phyloP scores from a whole-genome alignment of 352 stramenopile genomes.

The Peronospora belbahrii region DNA sequence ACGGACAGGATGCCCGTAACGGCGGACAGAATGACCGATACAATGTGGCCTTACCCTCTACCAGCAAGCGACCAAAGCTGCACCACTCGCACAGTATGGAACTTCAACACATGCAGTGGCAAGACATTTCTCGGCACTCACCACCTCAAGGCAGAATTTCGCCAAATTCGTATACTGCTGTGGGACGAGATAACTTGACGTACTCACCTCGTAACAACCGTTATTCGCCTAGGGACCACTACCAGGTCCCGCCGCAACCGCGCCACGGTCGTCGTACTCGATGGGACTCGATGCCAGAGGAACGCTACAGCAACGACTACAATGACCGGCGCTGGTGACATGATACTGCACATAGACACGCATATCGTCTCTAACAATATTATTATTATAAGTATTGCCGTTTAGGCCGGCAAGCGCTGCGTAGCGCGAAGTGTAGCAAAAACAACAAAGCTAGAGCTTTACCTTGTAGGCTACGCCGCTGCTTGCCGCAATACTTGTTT shows the following conservation, averaged over 20 bases:
- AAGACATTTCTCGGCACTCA: slow-evolving; percentile 25
- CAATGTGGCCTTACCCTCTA: slow-evolving; percentile 19
- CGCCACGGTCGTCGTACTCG: slow-evolving; percentile 22
- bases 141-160: slow-evolving; percentile 9
- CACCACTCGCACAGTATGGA: slow-evolving; percentile 58
- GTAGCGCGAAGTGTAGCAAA: slow-evolving; percentile 29
- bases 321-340: slow-evolving; percentile 26
- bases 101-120: slow-evolving; percentile 35
- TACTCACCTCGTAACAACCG: slow-evolving; percentile 22
- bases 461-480: slow-evolving; percentile 27
- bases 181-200: slow-evolving; percentile 20
- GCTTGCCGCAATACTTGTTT: slow-evolving; percentile 25
- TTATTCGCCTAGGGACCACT: slow-evolving; percentile 21
- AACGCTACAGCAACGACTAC: slow-evolving; percentile 26
- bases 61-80: slow-evolving; percentile 49
- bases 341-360: slow-evolving; percentile 2
- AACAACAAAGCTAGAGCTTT: slow-evolving; percentile 26
- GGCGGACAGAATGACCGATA: slow-evolving; percentile 15
- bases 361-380: slow-evolving; percentile 29
- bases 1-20: slow-evolving; percentile 12
- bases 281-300: slow-evolving; percentile 33
- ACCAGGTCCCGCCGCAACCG: slow-evolving; percentile 18
- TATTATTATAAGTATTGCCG: slow-evolving; percentile 37
- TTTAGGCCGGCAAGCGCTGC: slow-evolving; percentile 21
- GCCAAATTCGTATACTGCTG: slow-evolving; percentile 25